phyloP scores from a whole-genome alignment of 139 green algal species.

The Parachlorella kessleri region DNA sequence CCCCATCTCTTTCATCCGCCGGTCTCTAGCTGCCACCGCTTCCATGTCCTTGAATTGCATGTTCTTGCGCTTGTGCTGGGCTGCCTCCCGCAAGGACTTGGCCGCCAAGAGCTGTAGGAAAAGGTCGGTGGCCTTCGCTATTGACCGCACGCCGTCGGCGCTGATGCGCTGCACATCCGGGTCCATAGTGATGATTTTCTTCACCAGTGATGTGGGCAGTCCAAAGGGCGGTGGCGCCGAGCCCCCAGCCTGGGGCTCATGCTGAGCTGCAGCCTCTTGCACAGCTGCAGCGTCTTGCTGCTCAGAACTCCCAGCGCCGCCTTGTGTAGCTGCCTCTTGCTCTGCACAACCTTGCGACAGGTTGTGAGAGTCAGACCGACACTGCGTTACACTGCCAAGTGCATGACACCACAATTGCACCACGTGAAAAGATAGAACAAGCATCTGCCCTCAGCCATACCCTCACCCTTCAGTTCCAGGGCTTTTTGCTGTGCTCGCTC shows the following conservation, averaged over 20 bases:
- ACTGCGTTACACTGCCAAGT: not conserved
- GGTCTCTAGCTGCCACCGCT: conserved; percentile 21
- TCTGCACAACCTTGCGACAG: not conserved
- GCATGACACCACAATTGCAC: not conserved
- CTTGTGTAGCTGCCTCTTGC: not conserved
- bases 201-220: conserved; percentile 59
- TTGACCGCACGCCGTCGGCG: conserved; percentile 48
- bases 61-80: conserved; percentile 40
- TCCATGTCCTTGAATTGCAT: conserved; percentile 44
- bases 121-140: conserved; percentile 47
- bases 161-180: conserved; percentile 54
- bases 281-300: too few species aligned
- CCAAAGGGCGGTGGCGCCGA: conserved; percentile 21
- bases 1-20: conserved; percentile 40
- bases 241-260: conserved; percentile 1
- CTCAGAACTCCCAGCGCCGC: too few species aligned
- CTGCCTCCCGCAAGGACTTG: conserved; percentile 33
- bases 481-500: conserved; percentile 27
- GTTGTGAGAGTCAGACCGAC: too few species aligned
- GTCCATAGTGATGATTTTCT: conserved; percentile 58
- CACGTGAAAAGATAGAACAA: not conserved
- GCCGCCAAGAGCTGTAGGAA: conserved; percentile 56
- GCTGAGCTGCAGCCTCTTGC: conserved; percentile 5
- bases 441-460: not conserved
- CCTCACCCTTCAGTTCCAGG: conserved; percentile 13